Base-by-base conservation (phyloP, 495 filamentous ascomycete genomes). In the Bombardia bombarda region DNA sequence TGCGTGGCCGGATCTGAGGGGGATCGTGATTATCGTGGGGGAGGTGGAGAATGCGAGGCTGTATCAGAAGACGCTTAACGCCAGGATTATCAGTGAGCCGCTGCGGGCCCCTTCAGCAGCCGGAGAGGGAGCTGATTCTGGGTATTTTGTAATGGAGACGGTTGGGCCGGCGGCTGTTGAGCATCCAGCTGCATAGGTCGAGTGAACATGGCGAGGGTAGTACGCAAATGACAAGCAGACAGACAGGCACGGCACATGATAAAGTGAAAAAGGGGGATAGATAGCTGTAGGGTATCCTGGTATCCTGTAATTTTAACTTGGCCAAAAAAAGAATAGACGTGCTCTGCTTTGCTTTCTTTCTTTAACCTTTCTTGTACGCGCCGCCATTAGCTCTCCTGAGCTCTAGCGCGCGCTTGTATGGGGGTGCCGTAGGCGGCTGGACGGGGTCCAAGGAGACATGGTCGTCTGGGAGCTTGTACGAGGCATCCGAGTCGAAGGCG, bases 401-500 rank as follows among this genome's bases (percentile, higher is more conserved):
- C 59, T 98, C 92, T 45, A 98, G 68, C 3, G 93, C 92, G 13
- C 79, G 75, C 59, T 89, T 89, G 48, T 98, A 98, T 0, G 92
- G 93, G 2, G 92, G 92, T 7, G 93, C 93, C 8, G 89, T 97
- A 5, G 92, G 92, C 5, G 90, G 90, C 49, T 96, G 92, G n/a
- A 98, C 76, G 0, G 92, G 92, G 58, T 95, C 90, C 24, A 96
- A 77, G 40, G 79, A 87, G 31, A 86, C 75, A 52, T 88, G 75
- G 40, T 73, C 71, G 9, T 74, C 72, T 1, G 92, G 89, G 8
- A 98, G 69, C 46, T 82, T 74, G 65, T 96, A 95, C 1, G 87
- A 86, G 16, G 92, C 92, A 72, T 98, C 92, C 0, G 90, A 84
- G 62, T 98, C 92, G 68, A 82, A 96, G 6, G 85, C 80, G 3